These are phyloP conservation scores for Apiotrichum laibachii DNA, from an alignment of 1,284 basidiomycete species.

Conservation along the genomic window DNA sequence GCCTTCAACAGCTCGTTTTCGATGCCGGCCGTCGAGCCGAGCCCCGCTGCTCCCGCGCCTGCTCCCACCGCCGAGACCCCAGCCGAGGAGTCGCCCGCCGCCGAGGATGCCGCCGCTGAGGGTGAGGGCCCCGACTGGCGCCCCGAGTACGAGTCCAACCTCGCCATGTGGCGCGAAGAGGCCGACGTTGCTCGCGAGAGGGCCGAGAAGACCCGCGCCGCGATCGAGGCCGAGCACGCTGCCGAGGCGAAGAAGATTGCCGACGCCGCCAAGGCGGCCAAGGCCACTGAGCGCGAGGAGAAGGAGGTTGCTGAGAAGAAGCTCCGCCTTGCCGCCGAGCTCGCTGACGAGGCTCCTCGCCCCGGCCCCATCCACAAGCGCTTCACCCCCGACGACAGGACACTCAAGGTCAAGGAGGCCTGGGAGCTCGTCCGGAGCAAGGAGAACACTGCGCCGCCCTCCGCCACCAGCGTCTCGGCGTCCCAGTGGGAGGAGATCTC, in stretches of 20 bases:
- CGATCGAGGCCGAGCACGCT: slow-evolving; percentile 59
- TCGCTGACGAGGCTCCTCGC: slow-evolving; percentile 13
- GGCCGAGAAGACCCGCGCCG: slow-evolving; percentile 67
- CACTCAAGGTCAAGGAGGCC: slow-evolving; percentile 55
- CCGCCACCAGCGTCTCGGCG: slow-evolving; percentile 30
- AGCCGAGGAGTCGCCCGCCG: slow-evolving; percentile 1
- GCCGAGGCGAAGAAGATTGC: slow-evolving; percentile 27
- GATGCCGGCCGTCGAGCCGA: slow-evolving; percentile 39
- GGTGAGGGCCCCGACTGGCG: slow-evolving; percentile 55
- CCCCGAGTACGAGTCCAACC: slow-evolving; percentile 65
- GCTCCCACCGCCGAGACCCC: slow-evolving; percentile 2
- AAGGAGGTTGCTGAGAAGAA: slow-evolving; percentile 31
- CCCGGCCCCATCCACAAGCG: slow-evolving; percentile 12
- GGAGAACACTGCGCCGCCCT: slow-evolving; percentile 28
- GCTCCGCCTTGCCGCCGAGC: slow-evolving; percentile 15
- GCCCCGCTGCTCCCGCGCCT: slow-evolving; percentile 3
- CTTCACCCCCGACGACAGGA: slow-evolving; percentile 26
- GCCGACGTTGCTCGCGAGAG: slow-evolving; percentile 70
- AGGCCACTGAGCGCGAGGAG: slow-evolving; percentile 23
- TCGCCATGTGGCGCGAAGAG: slow-evolving; percentile 68
- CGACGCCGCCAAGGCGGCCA: slow-evolving; percentile 20
- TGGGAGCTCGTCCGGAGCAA: slow-evolving; percentile 57
- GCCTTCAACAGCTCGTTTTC: slow-evolving; percentile 47
- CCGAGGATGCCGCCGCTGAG: slow-evolving; percentile 18
- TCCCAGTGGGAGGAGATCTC: slow-evolving; percentile 47